A percentile compares a stretch with the other conserved stretches of the same genome.
These are phyloP conservation scores for Aspergillus transmontanensis DNA, from an alignment of 2,329 filamentous ascomycete species.

Conservation along the genomic window DNA sequence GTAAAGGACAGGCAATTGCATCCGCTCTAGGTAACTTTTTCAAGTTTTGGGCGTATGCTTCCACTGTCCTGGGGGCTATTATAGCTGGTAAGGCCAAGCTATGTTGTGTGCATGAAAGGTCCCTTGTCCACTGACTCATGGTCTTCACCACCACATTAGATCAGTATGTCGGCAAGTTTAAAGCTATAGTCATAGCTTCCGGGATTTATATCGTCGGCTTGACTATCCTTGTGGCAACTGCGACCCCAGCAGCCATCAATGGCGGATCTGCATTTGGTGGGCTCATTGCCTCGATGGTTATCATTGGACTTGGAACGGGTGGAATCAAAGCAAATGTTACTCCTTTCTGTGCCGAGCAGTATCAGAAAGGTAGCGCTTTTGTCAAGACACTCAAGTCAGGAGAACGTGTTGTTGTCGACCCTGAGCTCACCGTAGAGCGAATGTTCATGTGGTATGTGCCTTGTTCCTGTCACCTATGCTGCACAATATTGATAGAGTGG, in stretches of 20 bases:
- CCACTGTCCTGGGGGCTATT: constrained; percentile 53
- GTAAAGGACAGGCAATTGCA: constrained; percentile 17
- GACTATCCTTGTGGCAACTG: constrained; percentile 38
- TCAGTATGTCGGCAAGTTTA: constrained; percentile 56
- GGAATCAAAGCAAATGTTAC: constrained; percentile 51
- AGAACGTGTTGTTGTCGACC: constrained; percentile 60
- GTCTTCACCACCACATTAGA: constrained; percentile 39
- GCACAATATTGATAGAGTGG: not conserved
- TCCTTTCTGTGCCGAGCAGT: constrained; percentile 60
- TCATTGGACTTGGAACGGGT: constrained; percentile 2
- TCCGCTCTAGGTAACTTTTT: constrained; percentile 28
- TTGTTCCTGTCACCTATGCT: not conserved
- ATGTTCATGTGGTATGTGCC: constrained; percentile 62
- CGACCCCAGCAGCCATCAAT: not conserved
- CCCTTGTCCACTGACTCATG: not conserved
- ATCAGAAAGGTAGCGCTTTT: constrained; percentile 29
- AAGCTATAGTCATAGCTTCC: constrained; percentile 53
- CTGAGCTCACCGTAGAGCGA: constrained; percentile 58
- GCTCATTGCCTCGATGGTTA: not conserved
- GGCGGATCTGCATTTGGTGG: not conserved
- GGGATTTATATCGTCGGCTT: constrained; percentile 56
- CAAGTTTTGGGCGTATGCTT: constrained; percentile 49
- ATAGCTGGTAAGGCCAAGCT: constrained; percentile 32
- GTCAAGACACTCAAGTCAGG: constrained; percentile 39
- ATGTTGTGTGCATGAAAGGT: not conserved